phyloP scores from a whole-genome alignment of 148 eudicot genomes.

The Amaranthus cruentus region DNA sequence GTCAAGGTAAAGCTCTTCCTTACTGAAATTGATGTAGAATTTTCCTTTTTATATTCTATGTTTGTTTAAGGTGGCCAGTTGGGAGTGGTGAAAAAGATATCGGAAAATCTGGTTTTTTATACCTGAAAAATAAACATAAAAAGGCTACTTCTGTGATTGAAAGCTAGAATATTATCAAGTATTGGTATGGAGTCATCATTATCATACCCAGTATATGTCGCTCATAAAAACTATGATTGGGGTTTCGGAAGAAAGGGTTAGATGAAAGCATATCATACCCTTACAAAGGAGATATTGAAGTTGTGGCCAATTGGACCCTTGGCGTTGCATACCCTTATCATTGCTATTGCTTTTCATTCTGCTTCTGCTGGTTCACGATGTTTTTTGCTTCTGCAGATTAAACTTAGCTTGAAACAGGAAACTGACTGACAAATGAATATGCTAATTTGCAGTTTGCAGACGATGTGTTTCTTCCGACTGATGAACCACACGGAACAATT shows the following conservation, averaged over 20 bases:
- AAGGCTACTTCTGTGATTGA: too few relatives aligned
- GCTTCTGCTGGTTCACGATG: not conserved
- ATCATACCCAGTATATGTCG: too few relatives aligned
- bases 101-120: too few relatives aligned
- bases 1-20: slow-evolving; percentile 60
- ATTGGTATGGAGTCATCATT: too few relatives aligned
- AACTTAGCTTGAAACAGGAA: not conserved
- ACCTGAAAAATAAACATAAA: too few relatives aligned
- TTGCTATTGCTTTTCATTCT: not conserved
- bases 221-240: too few relatives aligned
- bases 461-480: slow-evolving; percentile 81
- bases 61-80: not conserved
- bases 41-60: not conserved
- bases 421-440: slow-evolving; percentile 6
- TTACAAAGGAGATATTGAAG: too few relatives aligned
- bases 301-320: too few relatives aligned
- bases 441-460: slow-evolving; percentile 63
- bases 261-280: too few relatives aligned
- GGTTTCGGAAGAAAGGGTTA: too few relatives aligned
- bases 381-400: not conserved
- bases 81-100: too few relatives aligned
- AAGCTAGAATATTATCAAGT: too few relatives aligned
- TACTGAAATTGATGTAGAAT: not conserved
- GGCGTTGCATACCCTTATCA: not conserved
- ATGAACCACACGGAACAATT: slow-evolving; percentile 90